Base-by-base conservation (phyloP, 768 basidiomycete species). In the Ramaria sp. region DNA sequence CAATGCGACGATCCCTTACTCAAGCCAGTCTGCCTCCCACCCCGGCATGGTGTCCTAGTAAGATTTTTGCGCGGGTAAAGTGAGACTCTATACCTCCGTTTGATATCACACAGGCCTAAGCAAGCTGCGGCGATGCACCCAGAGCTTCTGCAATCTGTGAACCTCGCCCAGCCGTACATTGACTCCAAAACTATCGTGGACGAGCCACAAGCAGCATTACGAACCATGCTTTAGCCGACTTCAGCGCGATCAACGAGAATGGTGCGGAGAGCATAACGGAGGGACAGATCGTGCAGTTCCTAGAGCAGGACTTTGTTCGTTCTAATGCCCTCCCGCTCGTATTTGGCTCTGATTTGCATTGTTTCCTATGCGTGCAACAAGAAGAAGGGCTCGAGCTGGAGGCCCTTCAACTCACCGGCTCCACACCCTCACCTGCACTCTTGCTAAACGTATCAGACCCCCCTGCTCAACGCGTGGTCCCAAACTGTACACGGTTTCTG, bases 161-260 rank as follows among this genome's bases (percentile, higher is more conserved):
- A 91, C 65, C 61, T 95, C 57, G 89, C 91, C 0, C 65, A 75
- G 39, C 69, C 86, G 25, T 96, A 76, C 63, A 65, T 75, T 0
- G 93, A 96, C 66, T 81, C 83, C 44, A 95, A 96, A 69, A 93
- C 88, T 0, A 83, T 95, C 65, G 86, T 87, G 7, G 93, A 95
- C 73, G 73, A 93, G 74, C 92, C 2, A 95, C 92, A 1, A 75
- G 71, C 62, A 80, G 82, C 60, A 66, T 75, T 0, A 63, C 83
- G 1, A 78, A 81, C 60, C 70, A 73, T 50, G 89, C 92, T 13
- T 71, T 93, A 47, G 66, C 76, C 0, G 85, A 85, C 59, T 96
- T 90, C 61, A 49, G 59, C 16, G 58, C 59, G 4, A 58, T 71
- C 9, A 62, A 63, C 53, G 69, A 73, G n/a, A 70, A 76, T 45